Conservation (phyloP, 441 rosid species). For the Cnidoscolus chayamansa region DNA sequence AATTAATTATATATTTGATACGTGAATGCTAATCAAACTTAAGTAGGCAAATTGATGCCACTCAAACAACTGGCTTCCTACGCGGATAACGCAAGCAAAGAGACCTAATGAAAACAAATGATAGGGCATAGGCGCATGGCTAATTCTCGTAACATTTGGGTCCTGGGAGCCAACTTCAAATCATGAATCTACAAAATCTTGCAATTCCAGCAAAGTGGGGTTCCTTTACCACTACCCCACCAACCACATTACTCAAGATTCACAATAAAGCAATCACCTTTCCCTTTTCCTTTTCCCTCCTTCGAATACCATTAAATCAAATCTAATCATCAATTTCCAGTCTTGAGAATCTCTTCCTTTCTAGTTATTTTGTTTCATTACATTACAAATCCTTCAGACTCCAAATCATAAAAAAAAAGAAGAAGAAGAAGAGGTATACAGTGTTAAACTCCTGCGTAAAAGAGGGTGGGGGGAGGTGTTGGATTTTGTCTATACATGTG, state of each 20-base stretch:
- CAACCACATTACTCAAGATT: slow-evolving; percentile 27
- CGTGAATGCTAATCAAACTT: too few relatives aligned
- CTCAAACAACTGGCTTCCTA: too few relatives aligned
- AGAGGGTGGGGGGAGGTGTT: neutral
- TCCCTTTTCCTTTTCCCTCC: neutral
- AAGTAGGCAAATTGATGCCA: too few relatives aligned
- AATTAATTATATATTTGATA: too few relatives aligned
- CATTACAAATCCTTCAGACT: slow-evolving; percentile 18
- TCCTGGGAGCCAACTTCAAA: slow-evolving; percentile 12
- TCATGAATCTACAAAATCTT: slow-evolving; percentile 29
- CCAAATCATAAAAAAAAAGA: neutral
- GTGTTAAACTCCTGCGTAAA: neutral
- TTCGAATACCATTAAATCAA: neutral
- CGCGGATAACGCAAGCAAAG: neutral
- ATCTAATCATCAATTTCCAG: slow-evolving; percentile 8
- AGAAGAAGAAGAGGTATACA: too few relatives aligned
- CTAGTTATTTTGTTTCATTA: slow-evolving; percentile 24
- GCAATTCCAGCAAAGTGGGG: slow-evolving; percentile 45
- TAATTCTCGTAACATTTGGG: slow-evolving; percentile 8
- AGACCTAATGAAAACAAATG: slow-evolving; percentile 2
- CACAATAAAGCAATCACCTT: slow-evolving; percentile 24
- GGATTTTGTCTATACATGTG: slow-evolving; percentile 22
- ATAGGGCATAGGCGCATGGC: neutral
- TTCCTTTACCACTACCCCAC: slow-evolving; percentile 21
- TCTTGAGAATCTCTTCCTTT: slow-evolving; percentile 13